Evolutionary conservation across 768 basidiomycete genomes (phyloP), one percentile per base, ranked within the genome.

Genomic region (Boletus subparvulus): DNA sequence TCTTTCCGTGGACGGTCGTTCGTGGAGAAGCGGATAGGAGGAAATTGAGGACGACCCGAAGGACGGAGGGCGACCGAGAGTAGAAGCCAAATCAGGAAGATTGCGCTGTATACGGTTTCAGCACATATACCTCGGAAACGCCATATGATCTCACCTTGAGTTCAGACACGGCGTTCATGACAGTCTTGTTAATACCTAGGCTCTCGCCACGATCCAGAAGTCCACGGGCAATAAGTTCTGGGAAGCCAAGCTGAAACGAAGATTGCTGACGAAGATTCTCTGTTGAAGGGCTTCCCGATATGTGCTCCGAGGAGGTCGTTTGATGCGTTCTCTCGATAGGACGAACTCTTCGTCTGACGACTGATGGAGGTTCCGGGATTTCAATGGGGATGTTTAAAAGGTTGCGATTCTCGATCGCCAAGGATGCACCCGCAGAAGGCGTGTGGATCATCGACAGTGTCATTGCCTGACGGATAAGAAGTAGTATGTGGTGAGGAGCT

Each of bases 401-500:
- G 60, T 88, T 90, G 36, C 83, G 81, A 67, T 98, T 98, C 73
- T 97, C 93, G 41, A 91, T 74, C 12, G 90, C 78, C 35, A 95
- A 70, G 6, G 90, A 81, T n/a, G 84, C 83, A 12, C 94, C 94
- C 0, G 86, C 86, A 1, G 88, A 73, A 4, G 90, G 83, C 2
- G 78, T 87, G 8, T 90, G 87, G 3, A 89, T 81, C 73, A 87
- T 82, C 58, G 89, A 86, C 14, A 98, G 73, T 12, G 85, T 82
- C 41, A 91, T 66, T 0, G 96, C 96, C 72, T 99, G 97, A 33
- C 84, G 83, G 16, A 98, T 70, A 19, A 99, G 80, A 36, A 96
- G 77, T 44, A 78, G 77, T 21, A 84, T 77, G 57, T 87, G 89
- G 66, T 85, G 81, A 11, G 77, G 75, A 26, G 71, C 71, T 41